phyloP scores from a whole-genome alignment of 805 yeast genomes.

The Lipomyces chichibuensis region DNA sequence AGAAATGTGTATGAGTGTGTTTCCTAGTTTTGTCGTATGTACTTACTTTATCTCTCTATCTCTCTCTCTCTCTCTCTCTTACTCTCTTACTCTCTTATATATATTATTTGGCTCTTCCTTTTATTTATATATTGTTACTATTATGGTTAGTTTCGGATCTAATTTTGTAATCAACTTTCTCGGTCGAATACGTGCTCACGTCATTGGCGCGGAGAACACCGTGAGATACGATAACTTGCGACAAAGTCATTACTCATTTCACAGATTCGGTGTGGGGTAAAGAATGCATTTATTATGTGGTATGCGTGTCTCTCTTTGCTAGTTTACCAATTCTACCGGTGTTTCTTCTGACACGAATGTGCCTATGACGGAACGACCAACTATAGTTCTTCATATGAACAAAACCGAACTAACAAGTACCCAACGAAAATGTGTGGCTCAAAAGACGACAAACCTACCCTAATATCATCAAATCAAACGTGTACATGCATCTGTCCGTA shows the following conservation, averaged over 20 bases:
- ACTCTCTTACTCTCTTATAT: neutral
- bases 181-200: neutral
- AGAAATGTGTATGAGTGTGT: neutral
- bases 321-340: neutral
- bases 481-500: neutral
- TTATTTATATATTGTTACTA: neutral
- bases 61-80: neutral
- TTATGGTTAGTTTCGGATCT: neutral
- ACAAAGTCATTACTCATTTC: neutral
- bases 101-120: neutral
- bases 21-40: neutral
- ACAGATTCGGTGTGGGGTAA: no score
- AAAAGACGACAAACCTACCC: neutral
- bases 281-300: neutral
- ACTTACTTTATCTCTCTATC: neutral
- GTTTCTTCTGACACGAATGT: no score
- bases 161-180: neutral
- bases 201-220: no score
- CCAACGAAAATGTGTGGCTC: no score
- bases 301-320: neutral
- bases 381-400: no score
- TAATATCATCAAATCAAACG: no score
- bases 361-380: no score
- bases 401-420: neutral
- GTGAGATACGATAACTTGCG: neutral